phyloP scores from a whole-genome alignment of 139 green algal species.

The Volvox reticuliferus region DNA sequence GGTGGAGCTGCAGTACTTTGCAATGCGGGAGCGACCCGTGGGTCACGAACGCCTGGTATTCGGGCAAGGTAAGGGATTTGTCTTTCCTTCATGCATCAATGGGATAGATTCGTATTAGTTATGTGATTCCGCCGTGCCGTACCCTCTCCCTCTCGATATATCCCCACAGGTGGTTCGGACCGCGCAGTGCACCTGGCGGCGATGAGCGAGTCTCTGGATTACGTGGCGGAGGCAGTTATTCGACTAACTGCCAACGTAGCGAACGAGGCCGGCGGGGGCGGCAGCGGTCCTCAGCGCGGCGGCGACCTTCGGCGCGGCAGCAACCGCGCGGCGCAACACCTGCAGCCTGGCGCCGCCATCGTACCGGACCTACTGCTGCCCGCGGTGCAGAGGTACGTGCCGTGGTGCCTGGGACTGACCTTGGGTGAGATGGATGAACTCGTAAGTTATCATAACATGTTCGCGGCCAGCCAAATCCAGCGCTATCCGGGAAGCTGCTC shows the following conservation, averaged over 20 bases:
- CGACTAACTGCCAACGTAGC: background rate
- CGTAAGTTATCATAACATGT: too few species aligned
- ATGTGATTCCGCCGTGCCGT: background rate
- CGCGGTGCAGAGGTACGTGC: constrained; percentile 22
- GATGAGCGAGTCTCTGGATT: constrained; percentile 47
- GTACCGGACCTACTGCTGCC: constrained; percentile 35
- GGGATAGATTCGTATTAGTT: too few species aligned
- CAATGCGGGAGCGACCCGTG: constrained; percentile 36
- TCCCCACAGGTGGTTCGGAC: background rate
- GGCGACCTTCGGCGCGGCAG: background rate
- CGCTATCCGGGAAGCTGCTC: too few species aligned
- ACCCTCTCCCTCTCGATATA: background rate
- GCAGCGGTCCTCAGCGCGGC: background rate
- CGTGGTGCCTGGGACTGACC: too few species aligned
- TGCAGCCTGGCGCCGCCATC: background rate
- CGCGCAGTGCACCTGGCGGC: constrained; percentile 37
- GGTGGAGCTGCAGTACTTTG: constrained; percentile 30
- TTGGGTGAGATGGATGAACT: too few species aligned
- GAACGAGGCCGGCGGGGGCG: background rate
- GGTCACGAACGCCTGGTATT: constrained; percentile 28
- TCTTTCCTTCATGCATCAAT: too few species aligned
- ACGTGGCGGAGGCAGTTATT: constrained; percentile 27
- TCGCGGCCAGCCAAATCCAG: too few species aligned
- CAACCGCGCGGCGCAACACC: background rate
- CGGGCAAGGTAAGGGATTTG: constrained; percentile 5